Conservation (phyloP, 2,329 filamentous ascomycete genomes). For the Microsporum ferrugineum region DNA sequence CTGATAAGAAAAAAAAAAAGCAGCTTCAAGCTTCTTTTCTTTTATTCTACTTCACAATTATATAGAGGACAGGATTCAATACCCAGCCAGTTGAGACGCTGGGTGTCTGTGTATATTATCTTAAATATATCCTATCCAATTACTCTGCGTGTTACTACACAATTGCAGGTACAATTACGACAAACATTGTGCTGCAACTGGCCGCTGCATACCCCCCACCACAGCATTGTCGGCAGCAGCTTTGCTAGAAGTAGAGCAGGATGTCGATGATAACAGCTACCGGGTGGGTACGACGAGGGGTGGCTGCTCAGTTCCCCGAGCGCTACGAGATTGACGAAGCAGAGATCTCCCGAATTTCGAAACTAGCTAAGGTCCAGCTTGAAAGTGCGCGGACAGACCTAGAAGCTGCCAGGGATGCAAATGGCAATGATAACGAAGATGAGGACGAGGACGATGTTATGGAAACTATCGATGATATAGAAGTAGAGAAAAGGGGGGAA, state of each 20-base stretch:
- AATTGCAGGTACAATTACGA: neutral
- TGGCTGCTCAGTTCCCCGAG: conserved; percentile 61
- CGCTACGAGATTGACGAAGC: conserved; percentile 66
- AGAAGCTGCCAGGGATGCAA: conserved; percentile 52
- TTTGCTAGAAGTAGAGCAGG: neutral
- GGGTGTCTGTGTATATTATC: neutral
- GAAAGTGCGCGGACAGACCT: conserved; percentile 86
- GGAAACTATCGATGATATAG: conserved; percentile 15
- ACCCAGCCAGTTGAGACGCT: neutral
- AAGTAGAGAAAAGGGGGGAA: conserved; percentile 14
- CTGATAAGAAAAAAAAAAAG: neutral
- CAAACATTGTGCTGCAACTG: neutral
- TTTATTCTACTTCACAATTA: neutral
- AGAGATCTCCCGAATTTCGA: conserved; percentile 64
- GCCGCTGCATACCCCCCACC: neutral
- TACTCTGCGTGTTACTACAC: neutral
- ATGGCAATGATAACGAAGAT: conserved; percentile 28
- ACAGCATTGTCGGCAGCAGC: neutral
- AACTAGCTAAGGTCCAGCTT: conserved; percentile 64
- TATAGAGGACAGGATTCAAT: neutral
- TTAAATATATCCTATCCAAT: neutral
- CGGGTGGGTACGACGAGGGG: conserved; percentile 64
- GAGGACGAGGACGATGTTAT: conserved; percentile 26
- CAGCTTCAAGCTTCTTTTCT: neutral
- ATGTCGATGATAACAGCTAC: conserved; percentile 62